Conservation (phyloP, 768 basidiomycete genomes). For the Termitomyces sp. region DNA sequence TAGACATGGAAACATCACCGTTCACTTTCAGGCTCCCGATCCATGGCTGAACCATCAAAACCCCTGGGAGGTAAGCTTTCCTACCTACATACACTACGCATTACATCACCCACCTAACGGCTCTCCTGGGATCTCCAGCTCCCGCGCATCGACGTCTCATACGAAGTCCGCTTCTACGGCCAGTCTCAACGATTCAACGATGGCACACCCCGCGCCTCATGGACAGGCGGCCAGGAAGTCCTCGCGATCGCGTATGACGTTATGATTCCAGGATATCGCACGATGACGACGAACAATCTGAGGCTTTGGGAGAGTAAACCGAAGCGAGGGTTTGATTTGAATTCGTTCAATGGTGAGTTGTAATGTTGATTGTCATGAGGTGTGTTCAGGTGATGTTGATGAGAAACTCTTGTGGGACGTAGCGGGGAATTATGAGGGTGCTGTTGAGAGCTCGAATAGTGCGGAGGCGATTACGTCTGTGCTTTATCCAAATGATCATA, state of each 20-base stretch:
- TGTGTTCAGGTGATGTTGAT: neutral
- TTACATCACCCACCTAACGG: neutral
- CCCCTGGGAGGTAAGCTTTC: conserved; percentile 63
- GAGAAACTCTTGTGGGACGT: neutral
- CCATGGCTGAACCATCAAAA: conserved; percentile 88
- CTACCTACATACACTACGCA: neutral
- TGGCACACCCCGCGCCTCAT: conserved; percentile 55
- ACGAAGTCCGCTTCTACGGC: conserved; percentile 89
- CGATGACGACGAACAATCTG: conserved; percentile 86
- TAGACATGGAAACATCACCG: neutral
- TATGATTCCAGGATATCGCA: conserved; percentile 86
- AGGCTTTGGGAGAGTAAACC: conserved; percentile 81
- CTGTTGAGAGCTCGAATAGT: conserved; percentile 82
- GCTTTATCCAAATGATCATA: conserved; percentile 94
- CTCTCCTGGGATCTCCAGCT: conserved; percentile 26
- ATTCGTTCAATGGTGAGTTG: conserved; percentile 82
- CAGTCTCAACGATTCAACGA: conserved; percentile 61
- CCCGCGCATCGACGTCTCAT: conserved; percentile 77
- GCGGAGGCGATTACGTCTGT: conserved; percentile 94
- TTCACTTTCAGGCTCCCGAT: conserved; percentile 62
- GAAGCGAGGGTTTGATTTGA: conserved; percentile 88
- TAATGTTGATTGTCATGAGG: neutral
- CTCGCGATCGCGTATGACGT: conserved; percentile 92
- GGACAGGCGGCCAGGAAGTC: conserved; percentile 92
- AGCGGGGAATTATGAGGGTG: conserved; percentile 92